phyloP scores from a whole-genome alignment of 306 rosid genomes.

The Trifolium dubium region DNA sequence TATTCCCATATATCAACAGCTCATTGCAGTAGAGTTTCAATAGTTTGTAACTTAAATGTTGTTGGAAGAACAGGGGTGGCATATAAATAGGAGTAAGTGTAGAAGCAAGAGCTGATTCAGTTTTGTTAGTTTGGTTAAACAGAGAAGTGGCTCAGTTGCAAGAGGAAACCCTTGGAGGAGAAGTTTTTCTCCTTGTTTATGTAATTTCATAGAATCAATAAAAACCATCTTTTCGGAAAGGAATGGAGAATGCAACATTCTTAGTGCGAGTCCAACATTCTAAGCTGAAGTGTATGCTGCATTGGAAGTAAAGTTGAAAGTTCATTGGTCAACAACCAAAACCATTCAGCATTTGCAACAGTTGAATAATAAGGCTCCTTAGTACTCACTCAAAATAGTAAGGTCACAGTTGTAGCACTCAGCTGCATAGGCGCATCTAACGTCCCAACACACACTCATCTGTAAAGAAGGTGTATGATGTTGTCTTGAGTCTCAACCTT shows the following conservation, averaged over 20 bases:
- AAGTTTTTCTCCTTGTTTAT: too few relatives aligned
- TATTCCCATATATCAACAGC: background rate
- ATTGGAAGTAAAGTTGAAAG: too few relatives aligned
- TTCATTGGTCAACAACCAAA: too few relatives aligned
- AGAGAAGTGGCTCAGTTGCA: too few relatives aligned
- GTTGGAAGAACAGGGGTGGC: background rate
- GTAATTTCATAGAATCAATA: too few relatives aligned
- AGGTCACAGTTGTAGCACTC: background rate
- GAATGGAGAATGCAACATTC: too few relatives aligned
- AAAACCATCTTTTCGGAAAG: too few relatives aligned
- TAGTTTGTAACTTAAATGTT: background rate
- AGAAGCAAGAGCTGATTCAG: background rate
- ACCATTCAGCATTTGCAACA: too few relatives aligned
- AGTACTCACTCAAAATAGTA: background rate
- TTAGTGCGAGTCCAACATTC: too few relatives aligned
- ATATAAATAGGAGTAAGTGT: slow-evolving; percentile 1
- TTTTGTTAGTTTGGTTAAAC: background rate
- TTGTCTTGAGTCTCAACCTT: background rate
- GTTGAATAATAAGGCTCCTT: too few relatives aligned
- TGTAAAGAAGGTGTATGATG: background rate
- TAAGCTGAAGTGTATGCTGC: too few relatives aligned
- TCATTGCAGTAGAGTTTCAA: background rate
- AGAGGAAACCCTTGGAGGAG: too few relatives aligned
- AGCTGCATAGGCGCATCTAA: background rate
- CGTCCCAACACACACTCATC: background rate